These are phyloP conservation scores for Myochromella boudieri DNA, from an alignment of 768 basidiomycete genomes.

Conservation along the genomic window DNA sequence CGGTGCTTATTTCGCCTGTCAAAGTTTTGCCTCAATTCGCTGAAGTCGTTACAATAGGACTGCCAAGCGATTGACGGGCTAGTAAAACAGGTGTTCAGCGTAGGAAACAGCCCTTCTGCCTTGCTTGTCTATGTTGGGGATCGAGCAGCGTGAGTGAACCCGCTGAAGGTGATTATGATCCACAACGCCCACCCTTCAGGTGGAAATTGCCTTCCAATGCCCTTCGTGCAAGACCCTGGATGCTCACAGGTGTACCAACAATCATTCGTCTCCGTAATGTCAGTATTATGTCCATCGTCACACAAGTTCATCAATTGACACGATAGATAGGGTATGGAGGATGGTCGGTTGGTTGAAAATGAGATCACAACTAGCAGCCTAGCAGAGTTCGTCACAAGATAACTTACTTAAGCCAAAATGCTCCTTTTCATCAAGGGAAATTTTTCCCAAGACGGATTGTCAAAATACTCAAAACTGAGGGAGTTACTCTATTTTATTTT, in stretches of 20 bases:
- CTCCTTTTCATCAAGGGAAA: too few species aligned
- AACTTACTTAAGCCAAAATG: too few species aligned
- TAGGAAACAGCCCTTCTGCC: slow-evolving; percentile 46
- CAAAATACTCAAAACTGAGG: too few species aligned
- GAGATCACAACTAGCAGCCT: slow-evolving; percentile 35
- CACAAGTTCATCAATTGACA: slow-evolving; percentile 1
- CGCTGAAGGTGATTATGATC: slow-evolving; percentile 1
- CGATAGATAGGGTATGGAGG: slow-evolving; percentile 34
- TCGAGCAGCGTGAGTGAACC: slow-evolving; percentile 50
- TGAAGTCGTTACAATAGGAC: slow-evolving; percentile 42
- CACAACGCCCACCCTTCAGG: slow-evolving; percentile 31
- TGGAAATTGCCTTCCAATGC: slow-evolving; percentile 64
- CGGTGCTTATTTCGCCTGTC: slow-evolving; percentile 41
- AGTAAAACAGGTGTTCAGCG: slow-evolving; percentile 50
- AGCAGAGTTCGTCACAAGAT: slow-evolving; percentile 26
- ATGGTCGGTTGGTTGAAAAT: slow-evolving; percentile 41
- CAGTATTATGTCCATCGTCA: slow-evolving; percentile 7
- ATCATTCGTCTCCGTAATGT: slow-evolving; percentile 63
- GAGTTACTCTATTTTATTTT: too few species aligned
- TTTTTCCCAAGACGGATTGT: too few species aligned
- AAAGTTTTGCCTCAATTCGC: not conserved
- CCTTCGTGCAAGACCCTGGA: slow-evolving; percentile 66
- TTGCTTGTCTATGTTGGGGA: slow-evolving; percentile 71
- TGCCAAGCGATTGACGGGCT: slow-evolving; percentile 61
- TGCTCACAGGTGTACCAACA: slow-evolving; percentile 60